A percentile compares a stretch with the other conserved stretches of the same genome.
Evolutionary conservation across 352 stramenopile species (phyloP).

Genomic region (Globisporangium nagaii): DNA sequence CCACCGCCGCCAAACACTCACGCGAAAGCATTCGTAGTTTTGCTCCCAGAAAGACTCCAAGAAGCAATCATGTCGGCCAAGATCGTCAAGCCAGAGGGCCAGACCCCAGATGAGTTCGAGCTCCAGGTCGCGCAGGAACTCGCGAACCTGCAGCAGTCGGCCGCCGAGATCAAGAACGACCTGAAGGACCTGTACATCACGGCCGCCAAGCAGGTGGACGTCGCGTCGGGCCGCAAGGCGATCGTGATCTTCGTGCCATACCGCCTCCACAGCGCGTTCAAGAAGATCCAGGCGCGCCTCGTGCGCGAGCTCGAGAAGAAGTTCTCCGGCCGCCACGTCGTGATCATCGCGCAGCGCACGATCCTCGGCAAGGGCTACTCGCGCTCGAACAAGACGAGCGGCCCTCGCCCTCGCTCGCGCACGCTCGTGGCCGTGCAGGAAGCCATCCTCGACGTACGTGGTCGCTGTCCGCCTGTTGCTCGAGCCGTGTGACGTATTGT

Average conservation of each 20-base stretch:
- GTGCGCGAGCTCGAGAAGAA: conserved; percentile 99
- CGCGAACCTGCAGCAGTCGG: conserved; percentile 89
- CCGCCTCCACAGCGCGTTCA: conserved; percentile 96
- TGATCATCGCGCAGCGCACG: conserved; percentile 98
- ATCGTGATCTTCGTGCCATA: conserved; percentile 99
- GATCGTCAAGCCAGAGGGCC: conserved; percentile 85
- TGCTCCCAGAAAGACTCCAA: conserved; percentile 39
- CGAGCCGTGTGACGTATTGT: conserved; percentile 47
- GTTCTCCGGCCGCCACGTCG: conserved; percentile 97
- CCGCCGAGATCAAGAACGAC: conserved; percentile 96
- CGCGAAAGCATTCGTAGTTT: conserved; percentile 28
- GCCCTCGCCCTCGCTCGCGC: conserved; percentile 93
- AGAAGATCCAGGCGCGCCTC: conserved; percentile 98
- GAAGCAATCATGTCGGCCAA: conserved; percentile 63
- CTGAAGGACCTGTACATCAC: conserved; percentile 98
- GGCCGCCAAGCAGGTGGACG: conserved; percentile 98
- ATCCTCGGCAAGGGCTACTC: conserved; percentile 98
- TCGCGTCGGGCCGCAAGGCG: conserved; percentile 92
- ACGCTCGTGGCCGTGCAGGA: conserved; percentile 99
- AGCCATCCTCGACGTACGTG: conserved; percentile 96
- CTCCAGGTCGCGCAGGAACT: conserved; percentile 86
- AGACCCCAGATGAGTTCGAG: conserved; percentile 85
- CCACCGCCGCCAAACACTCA: neutral
- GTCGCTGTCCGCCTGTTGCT: neutral
- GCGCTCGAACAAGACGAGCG: conserved; percentile 93